Evolutionary conservation across 306 rosid species (phyloP).

Genomic region (Malus orientalis): DNA sequence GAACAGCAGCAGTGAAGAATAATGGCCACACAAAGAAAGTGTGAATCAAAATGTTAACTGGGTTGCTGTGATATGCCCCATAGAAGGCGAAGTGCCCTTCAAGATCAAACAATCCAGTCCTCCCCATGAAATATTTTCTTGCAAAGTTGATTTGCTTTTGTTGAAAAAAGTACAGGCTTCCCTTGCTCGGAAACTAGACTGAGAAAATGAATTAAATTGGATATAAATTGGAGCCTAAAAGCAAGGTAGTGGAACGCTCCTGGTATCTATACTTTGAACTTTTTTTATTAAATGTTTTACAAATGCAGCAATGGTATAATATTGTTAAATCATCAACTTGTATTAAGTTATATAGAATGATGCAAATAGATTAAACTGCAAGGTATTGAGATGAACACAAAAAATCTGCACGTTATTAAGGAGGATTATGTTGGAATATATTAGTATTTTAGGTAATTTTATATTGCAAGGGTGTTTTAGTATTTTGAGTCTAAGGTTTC

Average conservation of each 20-base stretch:
- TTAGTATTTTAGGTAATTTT: too few species aligned
- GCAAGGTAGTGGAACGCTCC: not conserved
- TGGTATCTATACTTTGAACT: not conserved
- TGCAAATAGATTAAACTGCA: too few species aligned
- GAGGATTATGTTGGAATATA: too few species aligned
- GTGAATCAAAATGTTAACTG: slow-evolving; percentile 45
- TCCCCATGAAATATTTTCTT: slow-evolving; percentile 23
- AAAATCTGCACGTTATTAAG: too few species aligned
- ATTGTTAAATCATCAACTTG: too few species aligned
- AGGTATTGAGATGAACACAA: too few species aligned
- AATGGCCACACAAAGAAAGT: slow-evolving; percentile 67
- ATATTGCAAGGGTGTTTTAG: too few species aligned
- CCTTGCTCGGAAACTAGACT: not conserved
- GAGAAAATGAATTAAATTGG: too few species aligned
- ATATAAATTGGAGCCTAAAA: not conserved
- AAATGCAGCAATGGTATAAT: too few species aligned
- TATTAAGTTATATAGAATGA: too few species aligned
- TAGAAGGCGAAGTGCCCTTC: slow-evolving; percentile 80
- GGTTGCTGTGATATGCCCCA: slow-evolving; percentile 76
- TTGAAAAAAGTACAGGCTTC: not conserved
- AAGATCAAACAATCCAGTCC: slow-evolving; percentile 43
- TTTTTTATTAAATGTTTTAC: too few species aligned
- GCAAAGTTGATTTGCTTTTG: not conserved
- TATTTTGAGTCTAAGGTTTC: too few species aligned
- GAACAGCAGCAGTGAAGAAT: slow-evolving; percentile 34